These are phyloP conservation scores for Vigna trinervia DNA, from an alignment of 306 rosid genomes.

Conservation along the genomic window DNA sequence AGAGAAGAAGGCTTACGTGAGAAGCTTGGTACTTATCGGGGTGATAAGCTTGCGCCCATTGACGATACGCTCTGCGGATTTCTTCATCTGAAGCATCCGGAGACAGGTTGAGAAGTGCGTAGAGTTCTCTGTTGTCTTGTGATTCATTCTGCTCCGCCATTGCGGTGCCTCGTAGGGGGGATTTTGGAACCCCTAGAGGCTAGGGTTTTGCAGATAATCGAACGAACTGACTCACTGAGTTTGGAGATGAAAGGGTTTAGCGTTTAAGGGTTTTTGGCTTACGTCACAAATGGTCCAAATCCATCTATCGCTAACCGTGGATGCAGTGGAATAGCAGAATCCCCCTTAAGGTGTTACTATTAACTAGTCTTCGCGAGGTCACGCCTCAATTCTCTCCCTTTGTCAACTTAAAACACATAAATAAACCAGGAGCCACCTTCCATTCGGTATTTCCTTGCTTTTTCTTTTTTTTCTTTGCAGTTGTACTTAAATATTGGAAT, in stretches of 20 bases:
- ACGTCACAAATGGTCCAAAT: slow-evolving; percentile 38
- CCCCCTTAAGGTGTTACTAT: no score
- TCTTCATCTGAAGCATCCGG: slow-evolving; percentile 98
- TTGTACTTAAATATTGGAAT: no score
- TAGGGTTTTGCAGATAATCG: slow-evolving; percentile 61
- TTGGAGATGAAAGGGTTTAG: slow-evolving; percentile 43
- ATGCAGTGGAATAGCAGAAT: no score
- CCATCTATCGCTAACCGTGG: background rate
- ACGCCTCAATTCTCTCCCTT: no score
- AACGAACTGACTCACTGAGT: background rate
- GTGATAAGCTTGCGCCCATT: slow-evolving; percentile 96
- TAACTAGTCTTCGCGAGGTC: no score
- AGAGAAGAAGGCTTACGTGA: slow-evolving; percentile 53
- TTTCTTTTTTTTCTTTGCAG: no score
- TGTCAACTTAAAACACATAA: no score
- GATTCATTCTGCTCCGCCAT: slow-evolving; percentile 66
- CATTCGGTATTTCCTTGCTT: no score
- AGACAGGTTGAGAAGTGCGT: slow-evolving; percentile 82
- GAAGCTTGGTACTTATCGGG: slow-evolving; percentile 94
- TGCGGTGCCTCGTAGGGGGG: slow-evolving; percentile 11
- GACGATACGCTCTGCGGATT: slow-evolving; percentile 94
- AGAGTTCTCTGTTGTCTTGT: slow-evolving; percentile 74
- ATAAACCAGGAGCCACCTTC: no score
- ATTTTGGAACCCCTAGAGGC: background rate
- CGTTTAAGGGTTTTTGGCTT: slow-evolving; percentile 45